Percentiles rank a stretch among this genome's conserved stretches.
Evolutionary conservation across 2,329 filamentous ascomycete species (phyloP).

Genomic region (Colletotrichum sp.): DNA sequence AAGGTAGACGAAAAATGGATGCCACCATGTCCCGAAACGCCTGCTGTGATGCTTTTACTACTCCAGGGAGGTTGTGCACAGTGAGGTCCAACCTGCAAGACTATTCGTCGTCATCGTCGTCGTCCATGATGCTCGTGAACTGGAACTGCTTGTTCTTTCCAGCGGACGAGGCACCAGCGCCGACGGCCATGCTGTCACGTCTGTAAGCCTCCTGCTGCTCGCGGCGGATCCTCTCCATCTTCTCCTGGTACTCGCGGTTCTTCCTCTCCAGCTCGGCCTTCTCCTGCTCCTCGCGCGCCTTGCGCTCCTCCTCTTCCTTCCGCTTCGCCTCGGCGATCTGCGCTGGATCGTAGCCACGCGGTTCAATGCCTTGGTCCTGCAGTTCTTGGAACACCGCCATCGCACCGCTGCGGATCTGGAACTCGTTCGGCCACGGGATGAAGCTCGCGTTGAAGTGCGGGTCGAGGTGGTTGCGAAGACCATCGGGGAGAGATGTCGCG

Average conservation of each 20-base stretch:
- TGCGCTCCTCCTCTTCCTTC: constrained; percentile 53
- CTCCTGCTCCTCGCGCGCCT: constrained; percentile 37
- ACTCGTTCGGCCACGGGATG: constrained; percentile 77
- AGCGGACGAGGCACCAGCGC: constrained; percentile 26
- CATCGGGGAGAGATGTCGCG: constrained; percentile 51
- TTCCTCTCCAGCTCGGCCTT: constrained; percentile 50
- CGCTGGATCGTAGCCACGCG: constrained; percentile 62
- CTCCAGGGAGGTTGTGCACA: no score
- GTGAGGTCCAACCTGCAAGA: not conserved
- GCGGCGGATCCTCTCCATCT: constrained; percentile 44
- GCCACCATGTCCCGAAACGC: not conserved
- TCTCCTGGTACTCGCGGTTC: constrained; percentile 43
- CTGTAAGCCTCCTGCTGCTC: constrained; percentile 41
- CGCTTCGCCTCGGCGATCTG: constrained; percentile 57
- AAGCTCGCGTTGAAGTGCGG: constrained; percentile 65
- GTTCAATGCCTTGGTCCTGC: constrained; percentile 66
- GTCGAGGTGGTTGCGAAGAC: constrained; percentile 57
- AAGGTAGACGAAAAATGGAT: not conserved
- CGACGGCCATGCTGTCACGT: constrained; percentile 24
- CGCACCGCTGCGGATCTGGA: constrained; percentile 71
- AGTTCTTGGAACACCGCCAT: constrained; percentile 69
- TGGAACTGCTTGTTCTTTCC: constrained; percentile 59
- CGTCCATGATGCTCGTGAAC: constrained; percentile 58
- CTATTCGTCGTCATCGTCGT: constrained; percentile 51
- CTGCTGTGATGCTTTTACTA: not conserved